Conservation (phyloP, 768 basidiomycete genomes). For the Naganishia randhawae region DNA sequence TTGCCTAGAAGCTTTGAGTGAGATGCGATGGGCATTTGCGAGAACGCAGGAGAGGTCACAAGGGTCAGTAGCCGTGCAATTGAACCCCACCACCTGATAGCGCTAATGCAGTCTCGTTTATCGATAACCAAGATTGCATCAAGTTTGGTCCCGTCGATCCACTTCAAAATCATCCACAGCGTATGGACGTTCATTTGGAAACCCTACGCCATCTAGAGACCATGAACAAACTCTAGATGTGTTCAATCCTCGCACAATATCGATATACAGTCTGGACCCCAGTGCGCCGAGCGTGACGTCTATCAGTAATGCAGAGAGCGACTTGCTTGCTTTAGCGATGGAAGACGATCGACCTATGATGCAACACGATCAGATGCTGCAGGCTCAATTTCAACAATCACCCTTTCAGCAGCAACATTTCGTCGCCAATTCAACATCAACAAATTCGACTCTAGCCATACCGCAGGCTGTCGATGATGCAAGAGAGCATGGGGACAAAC, state of each 20-base stretch:
- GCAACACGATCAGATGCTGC: neutral
- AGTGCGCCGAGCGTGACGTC: neutral
- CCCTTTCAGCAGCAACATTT: neutral
- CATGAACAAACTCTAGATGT: neutral
- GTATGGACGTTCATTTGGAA: neutral
- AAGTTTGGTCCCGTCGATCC: neutral
- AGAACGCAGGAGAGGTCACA: constrained; percentile 62
- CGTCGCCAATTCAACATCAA: neutral
- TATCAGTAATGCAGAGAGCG: neutral
- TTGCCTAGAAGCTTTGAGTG: constrained; percentile 70
- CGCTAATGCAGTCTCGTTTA: neutral
- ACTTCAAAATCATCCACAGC: neutral
- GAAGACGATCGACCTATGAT: neutral
- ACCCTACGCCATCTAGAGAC: too few relatives aligned
- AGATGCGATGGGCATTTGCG: constrained; percentile 72
- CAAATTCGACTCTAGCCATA: neutral
- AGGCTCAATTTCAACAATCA: neutral
- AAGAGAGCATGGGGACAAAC: neutral
- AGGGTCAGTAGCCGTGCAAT: constrained; percentile 35
- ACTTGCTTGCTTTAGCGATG: neutral
- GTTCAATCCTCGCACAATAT: neutral
- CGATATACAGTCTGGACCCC: constrained; percentile 4
- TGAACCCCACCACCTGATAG: neutral
- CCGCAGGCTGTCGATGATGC: neutral
- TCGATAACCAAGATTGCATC: neutral